These are phyloP conservation scores for Hypoxylon sp. DNA, from an alignment of 2,329 filamentous ascomycete species.

Conservation along the genomic window DNA sequence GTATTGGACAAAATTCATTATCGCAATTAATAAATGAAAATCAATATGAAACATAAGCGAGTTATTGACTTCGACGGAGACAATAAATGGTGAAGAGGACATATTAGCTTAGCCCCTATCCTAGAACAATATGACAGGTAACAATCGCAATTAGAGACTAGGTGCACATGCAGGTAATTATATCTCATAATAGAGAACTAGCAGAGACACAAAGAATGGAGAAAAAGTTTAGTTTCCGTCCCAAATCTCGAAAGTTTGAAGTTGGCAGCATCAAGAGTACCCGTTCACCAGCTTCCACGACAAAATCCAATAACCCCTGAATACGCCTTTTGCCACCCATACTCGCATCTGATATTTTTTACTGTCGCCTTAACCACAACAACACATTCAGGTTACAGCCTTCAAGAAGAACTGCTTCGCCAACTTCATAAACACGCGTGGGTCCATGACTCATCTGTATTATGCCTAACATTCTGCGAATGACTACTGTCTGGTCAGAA, in stretches of 20 bases:
- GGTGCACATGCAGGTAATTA: background rate
- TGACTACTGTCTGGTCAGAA: background rate
- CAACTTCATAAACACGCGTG: background rate
- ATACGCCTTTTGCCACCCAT: conserved; percentile 16
- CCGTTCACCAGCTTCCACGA: background rate
- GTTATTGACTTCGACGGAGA: background rate
- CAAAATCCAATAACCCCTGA: background rate
- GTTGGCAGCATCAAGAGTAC: background rate
- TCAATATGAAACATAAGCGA: background rate
- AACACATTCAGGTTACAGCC: background rate
- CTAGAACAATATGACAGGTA: background rate
- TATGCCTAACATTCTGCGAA: conserved; percentile 6
- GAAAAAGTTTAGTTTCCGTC: background rate
- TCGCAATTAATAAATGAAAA: background rate
- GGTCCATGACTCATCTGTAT: background rate
- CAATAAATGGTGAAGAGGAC: background rate
- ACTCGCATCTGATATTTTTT: conserved; percentile 7
- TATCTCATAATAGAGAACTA: background rate
- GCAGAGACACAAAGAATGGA: background rate
- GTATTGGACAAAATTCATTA: too few species aligned
- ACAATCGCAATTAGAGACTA: background rate
- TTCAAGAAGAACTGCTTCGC: conserved; percentile 2
- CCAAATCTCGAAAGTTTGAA: background rate
- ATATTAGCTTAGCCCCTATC: background rate
- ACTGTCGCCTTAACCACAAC: background rate